Percentiles rank a stretch among this genome's conserved stretches.
Evolutionary conservation across 139 green algal genomes (phyloP).

Genomic region (Zygnema circumcarinatum): DNA sequence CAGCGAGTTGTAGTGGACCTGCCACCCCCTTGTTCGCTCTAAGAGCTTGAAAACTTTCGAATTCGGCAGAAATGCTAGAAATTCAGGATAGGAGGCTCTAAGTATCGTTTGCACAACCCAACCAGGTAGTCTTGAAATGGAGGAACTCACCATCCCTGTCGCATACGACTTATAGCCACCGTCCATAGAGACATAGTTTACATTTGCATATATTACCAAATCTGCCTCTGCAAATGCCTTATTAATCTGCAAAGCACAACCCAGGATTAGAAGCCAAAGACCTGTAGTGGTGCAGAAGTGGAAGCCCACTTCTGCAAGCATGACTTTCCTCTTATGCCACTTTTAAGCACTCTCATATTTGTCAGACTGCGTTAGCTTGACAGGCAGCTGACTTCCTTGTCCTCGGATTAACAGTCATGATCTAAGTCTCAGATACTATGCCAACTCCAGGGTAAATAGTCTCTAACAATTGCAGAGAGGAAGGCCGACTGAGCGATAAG

Average conservation of each 20-base stretch:
- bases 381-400: too few species aligned
- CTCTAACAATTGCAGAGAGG: too few species aligned
- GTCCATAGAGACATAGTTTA: constrained; percentile 65
- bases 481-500: too few species aligned
- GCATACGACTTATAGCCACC: constrained; percentile 65
- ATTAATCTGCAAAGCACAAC: constrained; percentile 55
- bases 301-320: neutral
- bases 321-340: neutral
- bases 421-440: too few species aligned
- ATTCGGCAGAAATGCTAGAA: constrained; percentile 14
- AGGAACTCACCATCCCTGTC: constrained; percentile 58
- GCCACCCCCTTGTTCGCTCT: neutral
- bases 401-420: too few species aligned
- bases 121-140: too few species aligned
- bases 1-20: constrained; percentile 60
- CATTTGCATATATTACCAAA: constrained; percentile 61
- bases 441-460: too few species aligned
- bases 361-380: neutral
- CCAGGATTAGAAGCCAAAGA: neutral
- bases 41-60: neutral
- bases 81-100: too few species aligned
- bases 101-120: too few species aligned
- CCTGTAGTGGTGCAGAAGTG: neutral
- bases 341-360: neutral
- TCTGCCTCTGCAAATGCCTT: constrained; percentile 51